A percentile compares a stretch with the other conserved stretches of the same genome.
Conservation (phyloP, 2,329 filamentous ascomycete species). For the Colletotrichum simmondsii region DNA sequence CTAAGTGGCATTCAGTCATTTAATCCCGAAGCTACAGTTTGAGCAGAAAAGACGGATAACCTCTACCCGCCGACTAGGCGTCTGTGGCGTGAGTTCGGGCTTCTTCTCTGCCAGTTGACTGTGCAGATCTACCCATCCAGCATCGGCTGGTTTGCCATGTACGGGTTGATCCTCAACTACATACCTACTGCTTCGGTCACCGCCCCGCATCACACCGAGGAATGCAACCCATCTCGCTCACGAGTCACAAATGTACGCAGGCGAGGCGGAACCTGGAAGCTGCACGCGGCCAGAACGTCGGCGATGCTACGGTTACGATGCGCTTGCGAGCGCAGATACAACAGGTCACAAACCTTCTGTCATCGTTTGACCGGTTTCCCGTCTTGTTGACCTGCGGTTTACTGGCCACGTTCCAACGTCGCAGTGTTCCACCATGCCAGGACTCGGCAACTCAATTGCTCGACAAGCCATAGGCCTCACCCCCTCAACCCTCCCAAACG, state of each 20-base stretch:
- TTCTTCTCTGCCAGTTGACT: neutral
- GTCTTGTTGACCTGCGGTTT: neutral
- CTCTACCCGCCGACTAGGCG: conserved; percentile 23
- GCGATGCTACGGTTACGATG: conserved; percentile 6
- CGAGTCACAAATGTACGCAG: conserved; percentile 5
- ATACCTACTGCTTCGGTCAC: neutral
- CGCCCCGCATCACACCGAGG: neutral
- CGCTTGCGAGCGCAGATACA: conserved; percentile 1
- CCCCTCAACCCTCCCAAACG: neutral
- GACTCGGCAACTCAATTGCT: neutral
- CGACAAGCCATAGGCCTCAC: neutral
- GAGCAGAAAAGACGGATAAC: conserved; percentile 22
- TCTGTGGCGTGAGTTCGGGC: conserved; percentile 25
- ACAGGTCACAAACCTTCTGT: neutral
- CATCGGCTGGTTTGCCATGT: conserved; percentile 1
- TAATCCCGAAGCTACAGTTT: conserved; percentile 10
- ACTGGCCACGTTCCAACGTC: conserved; percentile 2
- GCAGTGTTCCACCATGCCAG: neutral
- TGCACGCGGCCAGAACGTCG: neutral
- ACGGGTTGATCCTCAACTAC: conserved; percentile 7
- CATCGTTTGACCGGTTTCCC: neutral
- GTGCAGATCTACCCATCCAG: conserved; percentile 13
- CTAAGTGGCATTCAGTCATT: neutral
- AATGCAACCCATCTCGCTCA: neutral
- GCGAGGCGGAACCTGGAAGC: conserved; percentile 1